Evolutionary conservation across 805 yeast genomes (phyloP), one percentile per base, ranked within the genome.

Genomic region (Lachancea dasiensis): DNA sequence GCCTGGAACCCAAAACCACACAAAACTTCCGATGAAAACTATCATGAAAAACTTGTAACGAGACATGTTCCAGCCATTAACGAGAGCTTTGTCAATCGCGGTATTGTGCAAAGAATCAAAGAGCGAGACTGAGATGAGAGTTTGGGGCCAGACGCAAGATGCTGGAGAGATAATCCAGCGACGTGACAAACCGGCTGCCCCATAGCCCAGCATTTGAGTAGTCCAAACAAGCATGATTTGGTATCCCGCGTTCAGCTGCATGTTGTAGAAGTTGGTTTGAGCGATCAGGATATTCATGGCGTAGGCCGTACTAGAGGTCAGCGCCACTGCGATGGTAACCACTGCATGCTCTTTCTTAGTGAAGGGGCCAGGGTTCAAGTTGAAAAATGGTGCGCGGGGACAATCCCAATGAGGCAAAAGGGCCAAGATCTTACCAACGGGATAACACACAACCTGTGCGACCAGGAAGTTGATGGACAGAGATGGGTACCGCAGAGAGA

Each of bases 1-100:
- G 39, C 79, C 81, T 3, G 86, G 86, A 46, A 81, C 60, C 77
- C 81, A 79, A 50, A 75, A 75, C 72, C 79, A 80, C 3, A 69
- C 44, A 47, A 78, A 77, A 17, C 69, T 54, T n/a, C 59, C 54
- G 11, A 48, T 34, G 36, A 74, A 64, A 2, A 65, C 65, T 24
- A 63, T 36, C 21, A 65, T 43, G 58, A 79, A 79, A 46, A 76
- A 71, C 38, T 56, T 61, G 47, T 67, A 69, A 38, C 79, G 65
- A 4, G 75, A 61, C 28, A 78, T 64, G 24, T 53, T 68, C 86
- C 86, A 79, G 3, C 84, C 83, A 49, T 74, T 66, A 21, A 75
- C 70, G 5, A 51, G 50, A 45, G 69, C 69, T 50, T 67, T 66
- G 8, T 52, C 62, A 45, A 67, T 55, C 46, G 64, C 39, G n/a